Evolutionary conservation across 148 eudicot genomes (phyloP).

Genomic region (Camellia sinensis): DNA sequence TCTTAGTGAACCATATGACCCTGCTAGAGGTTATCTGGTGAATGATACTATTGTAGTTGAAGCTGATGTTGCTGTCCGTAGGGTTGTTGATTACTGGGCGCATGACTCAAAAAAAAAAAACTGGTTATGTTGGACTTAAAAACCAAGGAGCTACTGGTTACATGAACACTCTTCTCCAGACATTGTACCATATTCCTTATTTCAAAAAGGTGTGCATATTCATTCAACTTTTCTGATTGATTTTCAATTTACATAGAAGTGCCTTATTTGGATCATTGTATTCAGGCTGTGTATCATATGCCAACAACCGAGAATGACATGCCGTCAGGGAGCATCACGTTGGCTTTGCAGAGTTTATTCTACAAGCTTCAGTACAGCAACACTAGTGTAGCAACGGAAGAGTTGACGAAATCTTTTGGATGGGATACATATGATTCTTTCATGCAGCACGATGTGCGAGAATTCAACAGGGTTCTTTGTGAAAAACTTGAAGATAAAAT

Average conservation of each 20-base stretch:
- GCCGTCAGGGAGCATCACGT: slow-evolving; percentile 80
- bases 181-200: slow-evolving; percentile 87
- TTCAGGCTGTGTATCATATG: slow-evolving; percentile 98
- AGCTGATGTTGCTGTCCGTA: slow-evolving; percentile 94
- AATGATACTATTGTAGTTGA: slow-evolving; percentile 79
- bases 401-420: slow-evolving; percentile 94
- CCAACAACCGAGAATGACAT: slow-evolving; percentile 99
- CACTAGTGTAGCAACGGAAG: slow-evolving; percentile 92
- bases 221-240: neutral
- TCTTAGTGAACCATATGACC: slow-evolving; percentile 86
- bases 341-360: slow-evolving; percentile 95
- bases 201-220: slow-evolving; percentile 69
- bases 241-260: neutral
- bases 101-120: slow-evolving; percentile 96
- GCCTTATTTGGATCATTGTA: slow-evolving; percentile 18
- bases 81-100: slow-evolving; percentile 72
- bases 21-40: slow-evolving; percentile 66
- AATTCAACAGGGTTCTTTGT: slow-evolving; percentile 83
- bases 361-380: slow-evolving; percentile 94
- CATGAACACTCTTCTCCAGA: slow-evolving; percentile 96
- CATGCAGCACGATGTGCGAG: slow-evolving; percentile 99
- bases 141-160: slow-evolving; percentile 99
- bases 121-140: slow-evolving; percentile 95
- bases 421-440: slow-evolving; percentile 99
- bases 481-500: slow-evolving; percentile 98